phyloP scores from a whole-genome alignment of 129 eudicot genomes.

The Artemisia tridentata region DNA sequence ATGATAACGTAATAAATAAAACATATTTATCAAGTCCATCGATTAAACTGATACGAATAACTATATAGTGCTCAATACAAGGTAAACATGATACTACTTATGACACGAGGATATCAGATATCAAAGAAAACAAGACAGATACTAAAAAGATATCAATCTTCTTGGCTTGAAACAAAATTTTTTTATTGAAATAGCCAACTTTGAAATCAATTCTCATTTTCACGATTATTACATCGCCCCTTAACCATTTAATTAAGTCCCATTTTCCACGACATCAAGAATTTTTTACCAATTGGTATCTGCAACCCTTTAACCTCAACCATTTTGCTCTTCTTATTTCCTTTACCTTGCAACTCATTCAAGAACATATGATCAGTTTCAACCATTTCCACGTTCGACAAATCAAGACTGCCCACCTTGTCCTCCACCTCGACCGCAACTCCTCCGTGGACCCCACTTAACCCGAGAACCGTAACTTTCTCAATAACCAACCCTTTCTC shows the following conservation, averaged over 20 bases:
- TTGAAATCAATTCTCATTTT: not conserved
- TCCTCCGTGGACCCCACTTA: constrained; percentile 38
- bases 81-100: too few species aligned
- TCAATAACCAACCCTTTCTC: constrained; percentile 70
- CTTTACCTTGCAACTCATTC: constrained; percentile 38
- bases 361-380: constrained; percentile 40
- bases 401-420: constrained; percentile 16
- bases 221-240: constrained; percentile 1
- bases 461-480: constrained; percentile 68
- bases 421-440: constrained; percentile 57
- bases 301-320: constrained; percentile 76
- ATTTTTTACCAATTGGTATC: constrained; percentile 72
- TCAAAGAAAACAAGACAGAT: not conserved
- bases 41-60: too few species aligned
- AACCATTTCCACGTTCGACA: constrained; percentile 44
- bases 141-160: not conserved
- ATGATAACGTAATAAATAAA: too few species aligned
- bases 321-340: constrained; percentile 55
- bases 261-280: constrained; percentile 70
- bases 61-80: too few species aligned
- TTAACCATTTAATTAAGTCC: constrained; percentile 33
- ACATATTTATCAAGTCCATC: too few species aligned
- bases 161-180: not conserved
- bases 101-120: not conserved
- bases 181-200: not conserved